Evolutionary conservation across 2,329 filamentous ascomycete species (phyloP), one percentile per base, ranked within the genome.

Genomic region (Sordariomycetes sp.): DNA sequence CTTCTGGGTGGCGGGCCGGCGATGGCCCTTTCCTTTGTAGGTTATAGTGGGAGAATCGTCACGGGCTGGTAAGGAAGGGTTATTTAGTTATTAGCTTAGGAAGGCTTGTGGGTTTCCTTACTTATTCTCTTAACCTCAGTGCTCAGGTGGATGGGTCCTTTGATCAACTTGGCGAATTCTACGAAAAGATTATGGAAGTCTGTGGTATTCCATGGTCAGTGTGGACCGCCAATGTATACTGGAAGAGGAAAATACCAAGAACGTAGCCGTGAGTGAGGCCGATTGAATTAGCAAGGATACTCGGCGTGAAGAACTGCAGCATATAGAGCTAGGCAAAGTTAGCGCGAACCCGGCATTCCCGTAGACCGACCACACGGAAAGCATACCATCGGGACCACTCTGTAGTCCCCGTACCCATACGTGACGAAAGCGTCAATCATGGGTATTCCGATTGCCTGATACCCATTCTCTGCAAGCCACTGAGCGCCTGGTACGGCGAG

Each of bases 401-500:
- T 22, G 42, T 56, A 56, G 15, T 56, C 54, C 8, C 54, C 54
- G 24, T 56, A 56, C 8, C 54, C 54, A 42, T 56, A 56, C 2
- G 39, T 56, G 15, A 51, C 42, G 22, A 56, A 50, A 7, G 45
- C 39, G 20, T 56, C 39, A n/a, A 50, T 32, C 54, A 56, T 56
- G 39, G 28, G 20, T 20, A 56, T 10, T 24, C 39, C 39, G 15
- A 56, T 36, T 5, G 32, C 24, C 17, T 56, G 54, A 25, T 34
- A 56, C 24, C 45, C 54, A n/a, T 56, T 56, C 34, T 56, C 36
- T 20, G 42, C 54, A 28, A 56, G 42, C 54, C 54, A 56, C 42
- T 56, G 39, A 7, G 54, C 54, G 2, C 54, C 54, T 2, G 54
- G 39, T 6, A 56, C 42, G 12, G 39, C 39, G 20, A 50, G 42